These are phyloP conservation scores for Trichosporon ovoides DNA, from an alignment of 1,284 basidiomycete species.

Conservation along the genomic window DNA sequence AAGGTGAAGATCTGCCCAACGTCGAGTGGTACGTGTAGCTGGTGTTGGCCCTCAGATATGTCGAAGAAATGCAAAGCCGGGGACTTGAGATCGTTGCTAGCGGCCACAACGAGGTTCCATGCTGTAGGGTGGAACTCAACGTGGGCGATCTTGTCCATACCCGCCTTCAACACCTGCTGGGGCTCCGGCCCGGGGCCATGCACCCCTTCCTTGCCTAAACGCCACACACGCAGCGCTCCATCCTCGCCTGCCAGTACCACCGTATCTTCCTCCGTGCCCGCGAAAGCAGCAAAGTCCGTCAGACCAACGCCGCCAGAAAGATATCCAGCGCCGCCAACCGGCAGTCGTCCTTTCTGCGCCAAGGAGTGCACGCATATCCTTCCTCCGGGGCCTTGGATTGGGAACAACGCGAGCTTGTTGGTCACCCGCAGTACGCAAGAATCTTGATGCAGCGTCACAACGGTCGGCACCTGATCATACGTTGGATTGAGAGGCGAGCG, in stretches of 20 bases:
- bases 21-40: not conserved
- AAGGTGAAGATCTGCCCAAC: conserved; percentile 39
- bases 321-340: conserved; percentile 39
- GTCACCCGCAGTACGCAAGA: conserved; percentile 44
- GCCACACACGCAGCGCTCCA: conserved; percentile 46
- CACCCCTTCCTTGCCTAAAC: conserved; percentile 31
- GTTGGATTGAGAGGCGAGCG: conserved; percentile 50
- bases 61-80: conserved; percentile 46
- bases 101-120: conserved; percentile 42
- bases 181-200: conserved; percentile 38
- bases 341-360: conserved; percentile 45
- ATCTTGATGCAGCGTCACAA: conserved; percentile 47
- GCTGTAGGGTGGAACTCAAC: conserved; percentile 48
- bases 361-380: conserved; percentile 48
- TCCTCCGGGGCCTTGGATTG: conserved; percentile 51
- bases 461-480: conserved; percentile 48
- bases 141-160: conserved; percentile 47
- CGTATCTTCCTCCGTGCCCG: conserved; percentile 25
- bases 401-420: conserved; percentile 44
- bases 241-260: conserved; percentile 50
- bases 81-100: conserved; percentile 47
- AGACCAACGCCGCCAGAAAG: conserved; percentile 46
- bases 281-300: conserved; percentile 47
- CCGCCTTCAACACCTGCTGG: conserved; percentile 29
- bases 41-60: conserved; percentile 17